phyloP scores from a whole-genome alignment of 2,329 filamentous ascomycete species.

The Lecanicillium sp. region DNA sequence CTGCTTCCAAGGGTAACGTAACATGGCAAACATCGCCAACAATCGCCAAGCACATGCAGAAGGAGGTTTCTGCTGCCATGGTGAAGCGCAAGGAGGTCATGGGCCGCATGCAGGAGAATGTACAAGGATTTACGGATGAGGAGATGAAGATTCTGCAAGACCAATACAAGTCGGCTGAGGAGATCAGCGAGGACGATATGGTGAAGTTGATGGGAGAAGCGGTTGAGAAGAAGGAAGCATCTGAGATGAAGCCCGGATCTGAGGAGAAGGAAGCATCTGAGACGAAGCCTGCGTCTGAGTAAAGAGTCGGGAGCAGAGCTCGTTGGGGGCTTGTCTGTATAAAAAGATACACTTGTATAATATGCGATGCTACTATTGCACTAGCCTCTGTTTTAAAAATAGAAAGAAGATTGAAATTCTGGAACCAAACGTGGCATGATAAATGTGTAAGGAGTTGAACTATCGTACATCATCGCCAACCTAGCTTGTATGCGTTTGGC shows the following conservation, averaged over 20 bases:
- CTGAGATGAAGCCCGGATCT: no score
- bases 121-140: slow-evolving; percentile 28
- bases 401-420: no score
- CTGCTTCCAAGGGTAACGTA: slow-evolving; percentile 53
- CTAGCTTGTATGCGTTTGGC: no score
- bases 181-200: slow-evolving; percentile 28
- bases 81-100: slow-evolving; percentile 26
- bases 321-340: slow-evolving; percentile 14
- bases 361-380: slow-evolving; percentile 9
- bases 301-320: slow-evolving; percentile 13
- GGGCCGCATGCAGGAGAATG: slow-evolving; percentile 25
- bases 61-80: slow-evolving; percentile 21
- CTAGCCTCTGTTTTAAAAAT: not conserved
- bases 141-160: slow-evolving; percentile 25
- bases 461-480: no score
- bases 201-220: slow-evolving; percentile 20
- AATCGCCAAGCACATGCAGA: slow-evolving; percentile 29
- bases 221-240: slow-evolving; percentile 1
- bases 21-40: slow-evolving; percentile 49
- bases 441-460: no score
- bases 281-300: no score
- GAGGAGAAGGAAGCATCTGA: no score
- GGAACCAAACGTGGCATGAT: no score
- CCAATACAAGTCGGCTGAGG: slow-evolving; percentile 16
- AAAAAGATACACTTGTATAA: slow-evolving; percentile 14